These are phyloP conservation scores for Plasmodium fragile DNA, from an alignment of 169 alveolate species.

Conservation along the genomic window DNA sequence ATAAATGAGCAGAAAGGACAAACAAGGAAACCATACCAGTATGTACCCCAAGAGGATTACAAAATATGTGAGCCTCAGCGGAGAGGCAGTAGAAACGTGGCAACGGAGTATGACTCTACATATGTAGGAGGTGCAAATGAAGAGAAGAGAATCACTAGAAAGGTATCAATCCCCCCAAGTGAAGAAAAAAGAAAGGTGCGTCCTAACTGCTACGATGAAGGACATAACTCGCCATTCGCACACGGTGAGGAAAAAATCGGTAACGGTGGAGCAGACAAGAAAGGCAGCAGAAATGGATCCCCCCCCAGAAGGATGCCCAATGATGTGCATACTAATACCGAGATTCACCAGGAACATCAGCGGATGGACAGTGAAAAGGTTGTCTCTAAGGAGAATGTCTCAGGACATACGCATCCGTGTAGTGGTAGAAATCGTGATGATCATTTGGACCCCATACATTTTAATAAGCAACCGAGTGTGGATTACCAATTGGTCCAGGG, in stretches of 20 bases:
- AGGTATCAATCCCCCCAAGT: background rate
- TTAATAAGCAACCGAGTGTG: background rate
- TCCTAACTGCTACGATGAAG: background rate
- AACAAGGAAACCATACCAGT: background rate
- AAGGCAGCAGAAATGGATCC: background rate
- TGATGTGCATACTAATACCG: background rate
- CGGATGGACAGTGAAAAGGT: background rate
- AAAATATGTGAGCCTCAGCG: background rate
- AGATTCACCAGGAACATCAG: background rate
- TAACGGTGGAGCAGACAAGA: background rate
- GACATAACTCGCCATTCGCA: background rate
- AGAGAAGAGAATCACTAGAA: background rate
- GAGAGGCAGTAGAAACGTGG: background rate
- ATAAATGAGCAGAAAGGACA: background rate
- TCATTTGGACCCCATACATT: background rate
- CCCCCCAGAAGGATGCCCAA: background rate
- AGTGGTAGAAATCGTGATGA: background rate
- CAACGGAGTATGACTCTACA: background rate
- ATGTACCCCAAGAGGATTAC: background rate
- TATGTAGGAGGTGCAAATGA: background rate
- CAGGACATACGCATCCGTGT: background rate
- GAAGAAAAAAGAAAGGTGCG: background rate
- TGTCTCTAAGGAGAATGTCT: background rate
- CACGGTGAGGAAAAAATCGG: background rate
- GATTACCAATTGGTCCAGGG: background rate